Conservation (phyloP, 2,329 filamentous ascomycete genomes). For the Aspergillus chevalieri region DNA sequence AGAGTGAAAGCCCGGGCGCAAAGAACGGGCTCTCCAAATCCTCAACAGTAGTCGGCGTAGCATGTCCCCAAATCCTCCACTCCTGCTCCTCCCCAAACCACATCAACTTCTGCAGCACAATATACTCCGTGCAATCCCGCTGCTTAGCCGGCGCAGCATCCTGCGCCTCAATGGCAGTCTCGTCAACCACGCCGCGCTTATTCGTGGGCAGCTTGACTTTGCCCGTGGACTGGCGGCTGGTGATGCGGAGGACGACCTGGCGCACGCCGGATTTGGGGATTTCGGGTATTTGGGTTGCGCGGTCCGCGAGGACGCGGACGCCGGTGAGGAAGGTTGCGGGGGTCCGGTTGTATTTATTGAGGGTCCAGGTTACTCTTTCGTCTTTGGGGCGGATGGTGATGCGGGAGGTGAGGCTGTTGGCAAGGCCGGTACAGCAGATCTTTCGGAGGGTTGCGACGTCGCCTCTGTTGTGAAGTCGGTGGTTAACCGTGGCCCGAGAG, state of each 20-base stretch:
- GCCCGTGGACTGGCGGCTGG: constrained; percentile 31
- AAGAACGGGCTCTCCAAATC: constrained; percentile 34
- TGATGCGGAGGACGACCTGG: constrained; percentile 36
- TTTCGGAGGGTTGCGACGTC: constrained; percentile 30
- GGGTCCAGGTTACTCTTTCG: constrained; percentile 29
- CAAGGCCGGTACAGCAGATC: constrained; percentile 36
- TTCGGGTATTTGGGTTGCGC: constrained; percentile 36
- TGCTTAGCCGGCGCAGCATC: constrained; percentile 23
- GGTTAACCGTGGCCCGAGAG: constrained; percentile 2
- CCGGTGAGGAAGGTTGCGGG: constrained; percentile 33
- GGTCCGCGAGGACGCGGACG: constrained; percentile 36
- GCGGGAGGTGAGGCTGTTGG: constrained; percentile 26
- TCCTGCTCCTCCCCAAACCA: constrained; percentile 35
- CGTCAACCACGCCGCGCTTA: not conserved
- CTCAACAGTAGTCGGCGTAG: constrained; percentile 37
- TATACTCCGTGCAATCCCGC: constrained; percentile 44
- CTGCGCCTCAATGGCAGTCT: constrained; percentile 1
- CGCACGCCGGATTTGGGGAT: constrained; percentile 32
- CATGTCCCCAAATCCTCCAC: constrained; percentile 49
- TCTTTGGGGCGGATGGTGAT: constrained; percentile 28
- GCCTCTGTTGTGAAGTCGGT: constrained; percentile 16
- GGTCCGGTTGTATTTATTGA: constrained; percentile 32
- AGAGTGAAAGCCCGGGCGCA: constrained; percentile 25
- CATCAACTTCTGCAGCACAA: constrained; percentile 45
- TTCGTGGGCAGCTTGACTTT: constrained; percentile 10